Percentiles rank a stretch among this genome's conserved stretches.
phyloP scores from a whole-genome alignment of 139 green algal species.

The Spirogloea muscicola region DNA sequence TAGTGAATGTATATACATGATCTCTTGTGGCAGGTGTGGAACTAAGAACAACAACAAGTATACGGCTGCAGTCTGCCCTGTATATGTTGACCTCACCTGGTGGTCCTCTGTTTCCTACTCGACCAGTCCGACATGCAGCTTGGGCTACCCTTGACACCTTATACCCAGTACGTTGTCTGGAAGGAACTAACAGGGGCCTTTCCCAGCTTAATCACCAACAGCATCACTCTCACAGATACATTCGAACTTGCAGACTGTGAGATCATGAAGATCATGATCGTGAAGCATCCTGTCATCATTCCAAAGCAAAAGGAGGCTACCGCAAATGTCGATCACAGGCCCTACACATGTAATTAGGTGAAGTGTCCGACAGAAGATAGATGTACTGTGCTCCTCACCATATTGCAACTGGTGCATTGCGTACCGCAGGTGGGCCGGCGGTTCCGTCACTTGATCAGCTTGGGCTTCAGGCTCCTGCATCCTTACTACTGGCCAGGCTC shows the following conservation, averaged over 20 bases:
- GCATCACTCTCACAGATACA: too few species aligned
- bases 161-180: slow-evolving; percentile 43
- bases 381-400: too few species aligned
- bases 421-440: slow-evolving; percentile 36
- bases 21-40: slow-evolving; percentile 29
- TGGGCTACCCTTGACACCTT: slow-evolving; percentile 27
- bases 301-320: too few species aligned
- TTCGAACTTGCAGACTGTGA: too few species aligned
- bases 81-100: slow-evolving; percentile 37
- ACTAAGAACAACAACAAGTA: slow-evolving; percentile 23
- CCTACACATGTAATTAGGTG: too few species aligned
- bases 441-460: slow-evolving; percentile 41
- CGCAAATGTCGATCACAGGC: too few species aligned
- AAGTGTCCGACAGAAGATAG: too few species aligned
- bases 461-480: slow-evolving; percentile 38
- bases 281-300: too few species aligned
- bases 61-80: slow-evolving; percentile 40
- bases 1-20: background rate
- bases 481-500: slow-evolving; percentile 43
- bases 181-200: too few species aligned
- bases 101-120: slow-evolving; percentile 42
- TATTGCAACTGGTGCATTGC: too few species aligned
- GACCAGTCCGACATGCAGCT: slow-evolving; percentile 32
- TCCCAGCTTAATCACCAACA: too few species aligned
- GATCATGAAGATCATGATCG: too few species aligned